Evolutionary conservation across 805 yeast genomes (phyloP).

Genomic region (Metschnikowia bowlesiae): DNA sequence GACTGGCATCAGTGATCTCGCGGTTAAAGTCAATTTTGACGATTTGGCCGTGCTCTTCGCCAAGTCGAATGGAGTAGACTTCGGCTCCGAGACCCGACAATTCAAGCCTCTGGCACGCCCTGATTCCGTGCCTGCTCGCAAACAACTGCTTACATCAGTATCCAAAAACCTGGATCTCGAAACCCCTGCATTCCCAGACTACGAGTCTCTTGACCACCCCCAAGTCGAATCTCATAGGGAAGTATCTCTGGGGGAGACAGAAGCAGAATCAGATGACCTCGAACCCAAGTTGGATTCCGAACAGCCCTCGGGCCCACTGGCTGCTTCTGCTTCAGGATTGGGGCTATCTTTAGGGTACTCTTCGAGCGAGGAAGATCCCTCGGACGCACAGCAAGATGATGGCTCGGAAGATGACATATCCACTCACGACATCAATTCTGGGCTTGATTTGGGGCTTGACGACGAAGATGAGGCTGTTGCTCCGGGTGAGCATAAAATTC

Average conservation of each 20-base stretch:
- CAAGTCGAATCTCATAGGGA: background rate
- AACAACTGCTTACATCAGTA: background rate
- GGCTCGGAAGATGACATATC: conserved; percentile 1
- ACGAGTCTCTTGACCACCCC: background rate
- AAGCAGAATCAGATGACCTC: background rate
- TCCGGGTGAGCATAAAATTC: background rate
- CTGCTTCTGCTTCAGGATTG: background rate
- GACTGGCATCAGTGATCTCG: conserved; percentile 17
- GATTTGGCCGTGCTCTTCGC: conserved; percentile 27
- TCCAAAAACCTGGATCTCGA: background rate
- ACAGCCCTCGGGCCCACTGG: background rate
- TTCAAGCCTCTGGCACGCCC: background rate
- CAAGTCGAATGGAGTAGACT: conserved; percentile 19
- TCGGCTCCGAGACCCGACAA: background rate
- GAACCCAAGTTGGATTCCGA: background rate
- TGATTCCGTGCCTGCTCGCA: background rate
- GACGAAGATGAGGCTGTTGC: conserved; percentile 1
- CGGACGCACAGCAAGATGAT: conserved; percentile 1
- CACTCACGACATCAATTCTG: conserved; percentile 7
- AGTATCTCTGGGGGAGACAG: background rate
- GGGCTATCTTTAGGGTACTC: conserved; percentile 22
- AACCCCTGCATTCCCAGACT: background rate
- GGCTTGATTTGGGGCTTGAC: conserved; percentile 15
- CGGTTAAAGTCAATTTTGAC: conserved; percentile 24
- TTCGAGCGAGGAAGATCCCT: conserved; percentile 21